Base-by-base conservation (phyloP, 108 stramenopile species). In the Fistulifera pelliculosa region DNA sequence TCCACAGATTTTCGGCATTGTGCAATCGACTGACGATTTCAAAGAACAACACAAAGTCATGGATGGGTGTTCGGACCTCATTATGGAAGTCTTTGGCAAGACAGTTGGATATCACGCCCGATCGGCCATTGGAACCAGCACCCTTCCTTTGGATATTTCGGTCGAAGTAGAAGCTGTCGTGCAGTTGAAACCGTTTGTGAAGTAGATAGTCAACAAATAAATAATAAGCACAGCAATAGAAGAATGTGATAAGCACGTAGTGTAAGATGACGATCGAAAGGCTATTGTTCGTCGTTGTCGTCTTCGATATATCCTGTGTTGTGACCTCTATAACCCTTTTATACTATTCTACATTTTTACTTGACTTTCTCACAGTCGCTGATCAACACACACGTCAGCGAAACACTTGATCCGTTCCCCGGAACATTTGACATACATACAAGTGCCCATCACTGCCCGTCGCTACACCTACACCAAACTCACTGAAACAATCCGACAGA, bases 91-190 rank as follows among this genome's bases (percentile, higher is more conserved):
- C 14, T 90, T 90, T 67, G 81, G 70, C 2, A 82, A 84, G 41
- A 65, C 73, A 6, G 66, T 81, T 60, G 89, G 89, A 45, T 90
- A 84, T 62, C 89, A 90, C 62, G 89, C 89, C 12, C 57, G 89
- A 43, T 80, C 79, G 49, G 89, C 89, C 0, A 90, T 90, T 42
- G 89, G 89, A 40, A 84, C 83, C 2, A 82, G 62, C 47, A 87
- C 89, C 0, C 57, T 90, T 18, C 89, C 89, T 11, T 60, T 90
- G 42, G 78, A 85, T 73, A 77, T 81, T 28, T 54, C 82, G 14
- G 89, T 90, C 27, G 89, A 90, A 65, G 76, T 90, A 0, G 89
- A 90, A 66, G 80, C 81, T 17, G 81, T 90, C 24, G 65, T 90
- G 21, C 76, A 84, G 42, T 1, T 57, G 1, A 21, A 57, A 45